These are phyloP conservation scores for Cordyceps javanica DNA, from an alignment of 2,329 filamentous ascomycete species.

Conservation along the genomic window DNA sequence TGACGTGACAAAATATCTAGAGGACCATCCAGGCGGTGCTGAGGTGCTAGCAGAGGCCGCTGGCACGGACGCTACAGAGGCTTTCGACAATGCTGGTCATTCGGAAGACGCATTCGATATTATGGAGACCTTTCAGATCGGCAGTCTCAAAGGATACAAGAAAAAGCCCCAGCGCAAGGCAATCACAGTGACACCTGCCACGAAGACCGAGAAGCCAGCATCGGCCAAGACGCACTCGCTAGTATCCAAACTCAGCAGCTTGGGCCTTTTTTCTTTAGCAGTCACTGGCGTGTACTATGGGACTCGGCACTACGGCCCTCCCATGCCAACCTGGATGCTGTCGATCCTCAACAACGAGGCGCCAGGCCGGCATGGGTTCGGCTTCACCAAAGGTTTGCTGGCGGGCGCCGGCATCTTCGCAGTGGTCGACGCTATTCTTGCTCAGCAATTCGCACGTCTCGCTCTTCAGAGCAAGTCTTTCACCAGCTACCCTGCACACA, in stretches of 20 bases:
- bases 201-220: background rate
- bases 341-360: constrained; percentile 11
- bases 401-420: constrained; percentile 29
- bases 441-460: constrained; percentile 25
- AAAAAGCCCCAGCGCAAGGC: constrained; percentile 11
- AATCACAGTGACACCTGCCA: background rate
- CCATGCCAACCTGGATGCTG: constrained; percentile 1
- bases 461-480: constrained; percentile 27
- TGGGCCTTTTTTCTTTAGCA: constrained; percentile 18
- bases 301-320: constrained; percentile 11
- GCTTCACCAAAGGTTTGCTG: constrained; percentile 33
- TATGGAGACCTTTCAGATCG: constrained; percentile 32
- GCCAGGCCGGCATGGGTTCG: constrained; percentile 19
- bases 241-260: constrained; percentile 13
- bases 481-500: constrained; percentile 30
- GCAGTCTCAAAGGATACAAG: constrained; percentile 29
- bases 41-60: constrained; percentile 72
- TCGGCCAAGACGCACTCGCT: background rate
- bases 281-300: constrained; percentile 19
- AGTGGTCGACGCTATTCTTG: constrained; percentile 24
- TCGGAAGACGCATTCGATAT: constrained; percentile 53
- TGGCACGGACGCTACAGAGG: constrained; percentile 71
- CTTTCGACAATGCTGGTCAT: constrained; percentile 80
- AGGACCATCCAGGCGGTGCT: constrained; percentile 65
- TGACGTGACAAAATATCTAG: constrained; percentile 49